Conservation (phyloP, 2,329 filamentous ascomycete genomes). For the Colletotrichum falcatum region DNA sequence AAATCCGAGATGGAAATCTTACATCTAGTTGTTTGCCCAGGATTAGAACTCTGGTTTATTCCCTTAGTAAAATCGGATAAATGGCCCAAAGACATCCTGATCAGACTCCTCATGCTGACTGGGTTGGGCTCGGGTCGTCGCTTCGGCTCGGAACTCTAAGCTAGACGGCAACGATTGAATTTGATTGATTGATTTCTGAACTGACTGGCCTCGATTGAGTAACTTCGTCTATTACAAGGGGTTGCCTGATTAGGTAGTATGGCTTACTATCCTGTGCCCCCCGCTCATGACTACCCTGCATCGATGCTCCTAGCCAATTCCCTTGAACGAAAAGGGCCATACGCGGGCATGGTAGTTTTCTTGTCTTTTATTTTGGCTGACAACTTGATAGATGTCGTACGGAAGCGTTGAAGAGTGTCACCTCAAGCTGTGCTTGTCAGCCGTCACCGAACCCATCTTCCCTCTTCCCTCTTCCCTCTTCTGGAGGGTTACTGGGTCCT, state of each 20-base stretch:
- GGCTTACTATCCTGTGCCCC: background rate
- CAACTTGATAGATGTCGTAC: too few relatives aligned
- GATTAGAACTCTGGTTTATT: too few relatives aligned
- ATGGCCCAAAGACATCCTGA: background rate
- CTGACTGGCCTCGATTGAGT: background rate
- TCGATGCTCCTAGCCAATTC: background rate
- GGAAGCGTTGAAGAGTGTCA: background rate
- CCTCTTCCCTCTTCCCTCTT: background rate
- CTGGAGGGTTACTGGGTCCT: background rate
- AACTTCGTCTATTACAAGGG: rapidly evolving
- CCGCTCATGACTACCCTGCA: background rate
- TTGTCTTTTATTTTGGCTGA: background rate
- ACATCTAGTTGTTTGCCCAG: too few relatives aligned
- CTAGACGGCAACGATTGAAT: background rate
- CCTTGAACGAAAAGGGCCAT: background rate
- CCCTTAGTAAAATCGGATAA: too few relatives aligned
- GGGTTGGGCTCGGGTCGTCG: background rate
- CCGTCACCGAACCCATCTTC: background rate
- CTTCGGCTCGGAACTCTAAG: background rate
- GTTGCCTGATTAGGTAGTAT: background rate
- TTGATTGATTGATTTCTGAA: background rate
- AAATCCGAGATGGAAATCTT: background rate
- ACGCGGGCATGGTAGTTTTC: background rate
- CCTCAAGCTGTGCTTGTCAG: background rate
- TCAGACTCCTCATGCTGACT: background rate